Percentiles rank a stretch among this genome's conserved stretches.
These are phyloP conservation scores for Sarcodon sp. DNA, from an alignment of 768 basidiomycete genomes.

Conservation along the genomic window DNA sequence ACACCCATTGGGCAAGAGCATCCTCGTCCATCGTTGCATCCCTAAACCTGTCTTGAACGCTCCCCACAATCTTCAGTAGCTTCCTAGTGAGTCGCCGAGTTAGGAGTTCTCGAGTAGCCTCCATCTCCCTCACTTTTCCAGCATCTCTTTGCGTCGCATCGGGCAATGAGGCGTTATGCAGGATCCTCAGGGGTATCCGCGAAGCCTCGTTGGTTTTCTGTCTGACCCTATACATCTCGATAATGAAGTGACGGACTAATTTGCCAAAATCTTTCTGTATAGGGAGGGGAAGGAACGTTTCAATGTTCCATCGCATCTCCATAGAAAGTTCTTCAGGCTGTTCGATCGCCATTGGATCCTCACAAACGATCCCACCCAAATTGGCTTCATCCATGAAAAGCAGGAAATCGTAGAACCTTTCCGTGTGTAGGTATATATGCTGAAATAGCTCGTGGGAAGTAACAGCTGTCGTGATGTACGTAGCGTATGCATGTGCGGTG, in stretches of 20 bases:
- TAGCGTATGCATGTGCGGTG: conserved; percentile 90
- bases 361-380: conserved; percentile 79
- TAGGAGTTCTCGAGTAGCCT: conserved; percentile 65
- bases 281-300: conserved; percentile 73
- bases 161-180: conserved; percentile 46
- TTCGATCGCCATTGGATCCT: conserved; percentile 59
- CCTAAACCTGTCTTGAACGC: conserved; percentile 45
- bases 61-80: conserved; percentile 57
- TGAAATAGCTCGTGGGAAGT: conserved; percentile 94
- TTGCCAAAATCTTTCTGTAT: conserved; percentile 67
- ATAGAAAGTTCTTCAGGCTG: conserved; percentile 56
- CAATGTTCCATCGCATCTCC: conserved; percentile 90
- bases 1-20: conserved; percentile 45
- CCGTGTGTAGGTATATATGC: conserved; percentile 76
- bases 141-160: conserved; percentile 56
- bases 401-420: conserved; percentile 86
- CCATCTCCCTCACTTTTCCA: conserved; percentile 56
- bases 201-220: conserved; percentile 44
- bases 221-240: conserved; percentile 69
- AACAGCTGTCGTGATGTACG: conserved; percentile 88
- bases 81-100: conserved; percentile 68
- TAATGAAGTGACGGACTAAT: conserved; percentile 70
- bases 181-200: conserved; percentile 59
- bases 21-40: conserved; percentile 45
- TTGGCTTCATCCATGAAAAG: conserved; percentile 96